Percentiles rank a stretch among this genome's conserved stretches.
Conservation (phyloP, 768 basidiomycete species). For the Amanita exitialis region DNA sequence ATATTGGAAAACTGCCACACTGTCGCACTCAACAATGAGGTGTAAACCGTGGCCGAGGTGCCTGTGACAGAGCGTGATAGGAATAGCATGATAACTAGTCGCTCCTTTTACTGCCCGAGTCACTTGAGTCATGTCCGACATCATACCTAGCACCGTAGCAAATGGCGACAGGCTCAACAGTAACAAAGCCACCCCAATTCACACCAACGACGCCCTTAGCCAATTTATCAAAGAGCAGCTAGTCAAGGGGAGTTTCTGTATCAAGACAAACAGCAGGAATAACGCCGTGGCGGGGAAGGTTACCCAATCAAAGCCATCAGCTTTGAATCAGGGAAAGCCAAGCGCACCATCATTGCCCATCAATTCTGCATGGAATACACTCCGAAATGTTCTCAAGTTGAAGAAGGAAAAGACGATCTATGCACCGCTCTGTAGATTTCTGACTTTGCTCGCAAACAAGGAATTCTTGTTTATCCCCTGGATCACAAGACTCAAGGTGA, state of each 20-base stretch:
- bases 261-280: not conserved
- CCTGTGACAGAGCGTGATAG: no score
- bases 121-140: not conserved
- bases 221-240: not conserved
- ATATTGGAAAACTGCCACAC: no score
- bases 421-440: not conserved
- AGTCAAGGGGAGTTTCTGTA: not conserved
- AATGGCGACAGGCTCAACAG: not conserved
- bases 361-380: not conserved
- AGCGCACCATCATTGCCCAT: not conserved
- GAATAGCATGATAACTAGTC: no score
- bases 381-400: not conserved
- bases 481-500: not conserved
- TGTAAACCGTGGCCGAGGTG: no score
- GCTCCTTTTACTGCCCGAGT: no score
- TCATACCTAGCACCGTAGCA: not conserved
- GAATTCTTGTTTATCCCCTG: not conserved
- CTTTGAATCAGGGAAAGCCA: not conserved
- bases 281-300: not conserved
- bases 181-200: not conserved
- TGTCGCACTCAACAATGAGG: no score
- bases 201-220: not conserved
- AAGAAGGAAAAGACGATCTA: not conserved
- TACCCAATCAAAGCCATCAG: not conserved
- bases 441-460: not conserved